phyloP scores from a whole-genome alignment of 306 rosid species.

The Lablab purpureus region DNA sequence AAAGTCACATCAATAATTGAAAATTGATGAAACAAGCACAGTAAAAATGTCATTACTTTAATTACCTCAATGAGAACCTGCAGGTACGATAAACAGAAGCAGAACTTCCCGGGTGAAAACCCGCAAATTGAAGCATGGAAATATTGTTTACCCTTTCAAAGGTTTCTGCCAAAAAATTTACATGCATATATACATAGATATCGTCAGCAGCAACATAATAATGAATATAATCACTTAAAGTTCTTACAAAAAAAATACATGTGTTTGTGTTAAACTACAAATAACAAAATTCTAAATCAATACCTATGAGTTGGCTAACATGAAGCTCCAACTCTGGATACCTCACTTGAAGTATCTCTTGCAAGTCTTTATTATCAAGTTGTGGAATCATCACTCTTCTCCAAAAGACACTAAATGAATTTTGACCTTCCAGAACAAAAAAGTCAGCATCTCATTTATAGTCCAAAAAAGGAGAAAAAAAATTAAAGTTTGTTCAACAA shows the following conservation, averaged over 20 bases:
- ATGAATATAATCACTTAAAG: background rate
- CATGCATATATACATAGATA: background rate
- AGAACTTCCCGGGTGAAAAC: slow-evolving; percentile 52
- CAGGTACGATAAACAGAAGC: slow-evolving; percentile 54
- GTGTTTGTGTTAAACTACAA: background rate
- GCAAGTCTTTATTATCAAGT: slow-evolving; percentile 67
- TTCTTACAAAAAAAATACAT: background rate
- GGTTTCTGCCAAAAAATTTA: slow-evolving; percentile 65
- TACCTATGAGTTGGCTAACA: slow-evolving; percentile 69
- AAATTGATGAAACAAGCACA: background rate
- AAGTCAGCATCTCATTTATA: slow-evolving; percentile 26
- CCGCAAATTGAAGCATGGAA: slow-evolving; percentile 52
- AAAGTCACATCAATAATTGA: slow-evolving; percentile 2
- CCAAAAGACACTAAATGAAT: slow-evolving; percentile 73
- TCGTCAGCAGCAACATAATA: slow-evolving; percentile 1
- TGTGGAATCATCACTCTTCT: slow-evolving; percentile 77
- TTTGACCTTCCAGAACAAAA: slow-evolving; percentile 61
- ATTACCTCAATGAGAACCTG: slow-evolving; percentile 83
- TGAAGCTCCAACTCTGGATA: slow-evolving; percentile 68
- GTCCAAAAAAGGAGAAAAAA: background rate
- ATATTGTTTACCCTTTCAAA: slow-evolving; percentile 65
- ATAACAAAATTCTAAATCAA: background rate
- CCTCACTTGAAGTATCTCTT: slow-evolving; percentile 63
- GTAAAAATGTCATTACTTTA: slow-evolving; percentile 11
- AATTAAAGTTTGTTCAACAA: background rate